Evolutionary conservation across 306 rosid genomes (phyloP).

Genomic region (Aeschynomene evenia): DNA sequence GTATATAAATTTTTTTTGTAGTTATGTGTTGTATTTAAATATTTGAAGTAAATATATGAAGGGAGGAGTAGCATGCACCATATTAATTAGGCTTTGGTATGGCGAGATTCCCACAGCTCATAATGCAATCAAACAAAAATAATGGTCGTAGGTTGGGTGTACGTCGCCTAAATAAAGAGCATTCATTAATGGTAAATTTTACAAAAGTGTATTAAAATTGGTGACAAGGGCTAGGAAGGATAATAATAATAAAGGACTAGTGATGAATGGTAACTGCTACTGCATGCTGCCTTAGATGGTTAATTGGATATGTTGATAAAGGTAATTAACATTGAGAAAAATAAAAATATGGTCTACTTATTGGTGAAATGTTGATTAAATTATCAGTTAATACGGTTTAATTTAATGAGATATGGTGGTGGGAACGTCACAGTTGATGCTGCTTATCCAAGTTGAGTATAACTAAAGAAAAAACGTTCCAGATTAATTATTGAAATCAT

Average conservation of each 20-base stretch:
- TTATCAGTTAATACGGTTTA: neutral
- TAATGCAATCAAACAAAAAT: no score
- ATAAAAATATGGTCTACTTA: neutral
- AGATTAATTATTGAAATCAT: neutral
- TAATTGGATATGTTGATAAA: neutral
- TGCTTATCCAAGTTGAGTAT: conserved; percentile 24
- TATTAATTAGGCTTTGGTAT: no score
- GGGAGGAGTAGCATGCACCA: no score
- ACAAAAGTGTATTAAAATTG: no score
- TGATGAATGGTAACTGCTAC: neutral
- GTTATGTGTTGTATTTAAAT: no score
- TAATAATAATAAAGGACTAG: conserved; percentile 4
- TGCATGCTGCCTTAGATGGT: no score
- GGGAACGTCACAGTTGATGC: conserved; percentile 1
- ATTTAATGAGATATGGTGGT: conserved; percentile 26
- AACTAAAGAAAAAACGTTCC: neutral
- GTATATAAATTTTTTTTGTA: no score
- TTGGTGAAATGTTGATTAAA: conserved; percentile 2
- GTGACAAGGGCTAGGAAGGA: neutral
- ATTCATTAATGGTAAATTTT: neutral
- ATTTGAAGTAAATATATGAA: no score
- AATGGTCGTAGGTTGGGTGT: no score
- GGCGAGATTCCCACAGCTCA: no score
- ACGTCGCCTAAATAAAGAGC: neutral
- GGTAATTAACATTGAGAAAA: no score